Evolutionary conservation across 257 asterid genomes (phyloP).

Genomic region (Solanum commersonii): DNA sequence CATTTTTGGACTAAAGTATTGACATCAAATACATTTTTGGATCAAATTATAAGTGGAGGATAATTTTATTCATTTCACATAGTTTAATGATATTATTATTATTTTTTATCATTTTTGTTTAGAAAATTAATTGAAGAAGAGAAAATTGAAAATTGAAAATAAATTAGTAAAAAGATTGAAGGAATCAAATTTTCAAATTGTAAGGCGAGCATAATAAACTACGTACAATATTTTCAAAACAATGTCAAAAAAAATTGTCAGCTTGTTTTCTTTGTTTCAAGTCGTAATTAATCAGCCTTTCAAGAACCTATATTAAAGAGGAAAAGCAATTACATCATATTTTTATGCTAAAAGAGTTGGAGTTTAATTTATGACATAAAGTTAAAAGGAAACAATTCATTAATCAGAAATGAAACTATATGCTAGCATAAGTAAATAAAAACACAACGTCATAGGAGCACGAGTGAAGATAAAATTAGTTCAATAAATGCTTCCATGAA

Average conservation of each 20-base stretch:
- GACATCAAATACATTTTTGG: no score
- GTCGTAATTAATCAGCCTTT: background rate
- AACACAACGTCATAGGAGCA: background rate
- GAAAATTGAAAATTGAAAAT: background rate
- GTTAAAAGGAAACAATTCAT: background rate
- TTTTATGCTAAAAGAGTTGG: background rate
- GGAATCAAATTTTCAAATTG: background rate
- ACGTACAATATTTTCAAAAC: background rate
- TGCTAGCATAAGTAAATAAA: background rate
- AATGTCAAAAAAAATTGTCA: background rate
- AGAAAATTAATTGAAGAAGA: background rate
- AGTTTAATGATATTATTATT: no score
- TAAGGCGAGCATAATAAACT: background rate
- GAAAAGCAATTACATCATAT: background rate
- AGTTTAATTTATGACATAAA: background rate
- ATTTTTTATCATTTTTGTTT: no score
- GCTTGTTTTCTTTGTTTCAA: background rate
- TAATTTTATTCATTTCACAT: no score
- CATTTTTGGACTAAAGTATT: no score
- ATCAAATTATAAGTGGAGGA: no score
- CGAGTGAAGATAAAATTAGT: background rate
- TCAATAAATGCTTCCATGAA: no score
- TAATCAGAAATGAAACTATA: background rate
- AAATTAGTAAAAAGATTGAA: background rate
- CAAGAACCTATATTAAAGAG: background rate